phyloP scores from a whole-genome alignment of 805 yeast species.

The Pichia thaimueangensis region DNA sequence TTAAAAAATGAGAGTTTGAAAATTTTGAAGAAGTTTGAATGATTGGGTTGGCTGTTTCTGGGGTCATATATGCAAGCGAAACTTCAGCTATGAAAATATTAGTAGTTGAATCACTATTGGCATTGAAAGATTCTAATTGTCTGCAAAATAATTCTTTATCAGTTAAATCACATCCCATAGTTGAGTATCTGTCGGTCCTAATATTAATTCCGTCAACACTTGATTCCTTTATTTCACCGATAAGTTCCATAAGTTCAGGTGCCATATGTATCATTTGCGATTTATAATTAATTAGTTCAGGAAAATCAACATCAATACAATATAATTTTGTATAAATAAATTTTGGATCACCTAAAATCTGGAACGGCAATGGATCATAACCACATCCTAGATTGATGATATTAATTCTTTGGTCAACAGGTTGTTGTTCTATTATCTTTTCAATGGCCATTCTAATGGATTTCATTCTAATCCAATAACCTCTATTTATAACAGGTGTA shows the following conservation, averaged over 20 bases:
- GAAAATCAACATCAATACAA: conserved; percentile 71
- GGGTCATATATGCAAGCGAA: conserved; percentile 73
- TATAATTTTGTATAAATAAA: conserved; percentile 22
- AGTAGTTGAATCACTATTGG: conserved; percentile 25
- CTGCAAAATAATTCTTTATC: conserved; percentile 33
- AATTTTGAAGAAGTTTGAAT: conserved; percentile 41
- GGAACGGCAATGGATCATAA: conserved; percentile 57
- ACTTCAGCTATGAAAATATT: conserved; percentile 75
- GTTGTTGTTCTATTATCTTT: conserved; percentile 34
- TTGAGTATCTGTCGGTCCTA: conserved; percentile 41
- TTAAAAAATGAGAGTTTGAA: conserved; percentile 50
- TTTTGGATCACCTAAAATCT: conserved; percentile 31
- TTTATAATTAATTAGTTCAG: conserved; percentile 57
- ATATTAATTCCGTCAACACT: conserved; percentile 24
- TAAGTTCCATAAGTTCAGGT: conserved; percentile 38
- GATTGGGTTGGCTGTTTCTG: conserved; percentile 56
- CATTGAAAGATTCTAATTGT: conserved; percentile 25
- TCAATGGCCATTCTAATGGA: conserved; percentile 50
- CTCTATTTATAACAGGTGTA: conserved; percentile 76
- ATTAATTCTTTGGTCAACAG: conserved; percentile 16
- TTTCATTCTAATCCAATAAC: conserved; percentile 77
- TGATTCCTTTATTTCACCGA: conserved; percentile 30
- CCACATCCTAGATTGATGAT: conserved; percentile 79
- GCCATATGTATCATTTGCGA: conserved; percentile 43
- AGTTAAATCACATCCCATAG: conserved; percentile 65